Evolutionary conservation across 148 eudicot species (phyloP).

Genomic region (Rhododendron ovatum): DNA sequence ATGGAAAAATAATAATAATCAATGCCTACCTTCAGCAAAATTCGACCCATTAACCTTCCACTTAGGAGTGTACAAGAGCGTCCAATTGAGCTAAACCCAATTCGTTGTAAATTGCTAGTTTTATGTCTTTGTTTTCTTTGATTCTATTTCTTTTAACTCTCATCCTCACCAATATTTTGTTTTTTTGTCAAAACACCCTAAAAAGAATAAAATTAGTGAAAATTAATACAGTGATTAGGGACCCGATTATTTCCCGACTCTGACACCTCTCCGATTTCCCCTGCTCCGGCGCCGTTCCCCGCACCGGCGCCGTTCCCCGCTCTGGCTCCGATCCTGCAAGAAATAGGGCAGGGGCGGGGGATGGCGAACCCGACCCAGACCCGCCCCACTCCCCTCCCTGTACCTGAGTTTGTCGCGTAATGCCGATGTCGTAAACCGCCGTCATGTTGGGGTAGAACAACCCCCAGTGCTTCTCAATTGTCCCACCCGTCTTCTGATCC

Average conservation of each 20-base stretch:
- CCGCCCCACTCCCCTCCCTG: not conserved
- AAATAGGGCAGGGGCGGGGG: not conserved
- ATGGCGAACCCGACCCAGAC: not conserved
- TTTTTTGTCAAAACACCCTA: not conserved
- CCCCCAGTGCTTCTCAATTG: constrained; percentile 69
- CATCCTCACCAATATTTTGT: too few relatives aligned
- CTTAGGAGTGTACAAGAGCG: too few relatives aligned
- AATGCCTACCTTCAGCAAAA: too few relatives aligned
- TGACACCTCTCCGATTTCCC: not conserved
- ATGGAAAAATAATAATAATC: too few relatives aligned
- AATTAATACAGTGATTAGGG: not conserved
- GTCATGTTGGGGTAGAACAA: constrained; percentile 62
- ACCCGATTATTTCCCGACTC: not conserved
- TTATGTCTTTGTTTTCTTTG: not conserved
- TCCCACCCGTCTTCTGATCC: constrained; percentile 58
- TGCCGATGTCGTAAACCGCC: constrained; percentile 66
- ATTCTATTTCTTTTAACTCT: not conserved
- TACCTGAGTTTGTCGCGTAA: constrained; percentile 32
- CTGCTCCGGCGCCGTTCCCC: not conserved
- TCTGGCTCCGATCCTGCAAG: not conserved
- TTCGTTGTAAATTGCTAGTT: not conserved
- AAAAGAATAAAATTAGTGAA: not conserved
- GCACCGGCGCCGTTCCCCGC: not conserved
- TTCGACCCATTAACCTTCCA: not conserved
- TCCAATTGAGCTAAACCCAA: too few relatives aligned